phyloP scores from a whole-genome alignment of 2,329 filamentous ascomycete genomes.

The Trichoderma brevicompactum region DNA sequence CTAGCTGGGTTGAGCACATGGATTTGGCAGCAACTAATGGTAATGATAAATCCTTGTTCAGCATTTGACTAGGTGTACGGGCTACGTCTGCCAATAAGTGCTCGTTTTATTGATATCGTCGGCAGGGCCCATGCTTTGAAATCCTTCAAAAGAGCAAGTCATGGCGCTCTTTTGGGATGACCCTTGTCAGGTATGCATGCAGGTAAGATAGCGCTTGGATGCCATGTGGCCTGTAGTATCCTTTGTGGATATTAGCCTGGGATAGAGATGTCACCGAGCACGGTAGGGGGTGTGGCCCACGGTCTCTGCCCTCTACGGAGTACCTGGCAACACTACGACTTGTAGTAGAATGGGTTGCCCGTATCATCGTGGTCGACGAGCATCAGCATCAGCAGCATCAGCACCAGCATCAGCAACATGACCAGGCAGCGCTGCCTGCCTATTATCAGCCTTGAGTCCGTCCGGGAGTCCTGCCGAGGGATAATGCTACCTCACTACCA shows the following conservation, averaged over 20 bases:
- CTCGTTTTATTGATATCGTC: neutral
- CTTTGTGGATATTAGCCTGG: neutral
- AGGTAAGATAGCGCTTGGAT: slow-evolving; percentile 16
- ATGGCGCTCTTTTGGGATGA: neutral
- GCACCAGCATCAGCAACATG: neutral
- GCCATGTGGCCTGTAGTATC: slow-evolving; percentile 19
- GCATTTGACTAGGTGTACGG: neutral
- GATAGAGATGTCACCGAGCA: slow-evolving; percentile 8
- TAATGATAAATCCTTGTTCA: neutral
- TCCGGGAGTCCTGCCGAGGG: slow-evolving; percentile 5
- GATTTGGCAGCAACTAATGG: neutral
- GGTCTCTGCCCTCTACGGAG: neutral
- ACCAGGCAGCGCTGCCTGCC: neutral
- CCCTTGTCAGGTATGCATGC: slow-evolving; percentile 7
- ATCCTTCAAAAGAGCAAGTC: neutral
- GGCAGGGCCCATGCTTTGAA: neutral
- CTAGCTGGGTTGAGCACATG: neutral
- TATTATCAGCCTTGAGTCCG: neutral
- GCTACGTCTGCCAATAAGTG: slow-evolving; percentile 1
- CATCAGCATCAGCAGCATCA: neutral
- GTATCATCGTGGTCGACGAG: neutral
- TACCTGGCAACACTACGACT: neutral
- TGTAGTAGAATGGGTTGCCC: neutral
- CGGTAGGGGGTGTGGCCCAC: neutral
- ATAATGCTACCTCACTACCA: neutral